Conservation (phyloP, 768 basidiomycete genomes). For the Lepiota subincarnata region DNA sequence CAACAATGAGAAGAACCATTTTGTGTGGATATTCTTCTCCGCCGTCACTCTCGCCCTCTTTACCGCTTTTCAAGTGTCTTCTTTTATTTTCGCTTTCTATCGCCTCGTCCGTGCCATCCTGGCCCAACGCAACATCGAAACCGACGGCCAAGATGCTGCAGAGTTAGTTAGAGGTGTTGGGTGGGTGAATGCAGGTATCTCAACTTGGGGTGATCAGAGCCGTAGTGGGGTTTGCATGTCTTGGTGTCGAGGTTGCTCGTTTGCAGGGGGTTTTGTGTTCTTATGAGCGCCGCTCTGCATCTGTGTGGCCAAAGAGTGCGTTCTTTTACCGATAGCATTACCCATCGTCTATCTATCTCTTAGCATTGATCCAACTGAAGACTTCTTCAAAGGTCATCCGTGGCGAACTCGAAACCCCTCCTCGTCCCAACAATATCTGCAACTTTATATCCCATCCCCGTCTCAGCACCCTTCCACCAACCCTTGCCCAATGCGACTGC, state of each 20-base stretch:
- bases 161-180: slow-evolving; percentile 59
- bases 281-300: slow-evolving; percentile 52
- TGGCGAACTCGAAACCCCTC: slow-evolving; percentile 30
- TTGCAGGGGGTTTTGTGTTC: slow-evolving; percentile 52
- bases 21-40: slow-evolving; percentile 55
- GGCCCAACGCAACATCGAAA: slow-evolving; percentile 50
- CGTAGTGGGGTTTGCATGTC: slow-evolving; percentile 54
- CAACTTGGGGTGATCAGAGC: slow-evolving; percentile 65
- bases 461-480: slow-evolving; percentile 48
- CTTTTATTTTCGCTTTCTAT: slow-evolving; percentile 56
- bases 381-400: slow-evolving; percentile 46
- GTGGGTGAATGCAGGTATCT: slow-evolving; percentile 61
- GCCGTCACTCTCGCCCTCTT: slow-evolving; percentile 58
- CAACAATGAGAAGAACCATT: slow-evolving; percentile 26
- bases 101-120: slow-evolving; percentile 49
- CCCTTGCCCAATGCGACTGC: slow-evolving; percentile 41
- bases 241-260: slow-evolving; percentile 46
- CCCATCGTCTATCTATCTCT: background rate
- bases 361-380: slow-evolving; percentile 52
- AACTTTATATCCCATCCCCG: slow-evolving; percentile 53
- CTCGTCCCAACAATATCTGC: slow-evolving; percentile 33
- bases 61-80: slow-evolving; percentile 50
- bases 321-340: slow-evolving; percentile 18
- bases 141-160: slow-evolving; percentile 35
- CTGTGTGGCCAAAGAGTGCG: slow-evolving; percentile 69